phyloP scores from a whole-genome alignment of 2,329 filamentous ascomycete genomes.

The Fusarium keratoplasticum region DNA sequence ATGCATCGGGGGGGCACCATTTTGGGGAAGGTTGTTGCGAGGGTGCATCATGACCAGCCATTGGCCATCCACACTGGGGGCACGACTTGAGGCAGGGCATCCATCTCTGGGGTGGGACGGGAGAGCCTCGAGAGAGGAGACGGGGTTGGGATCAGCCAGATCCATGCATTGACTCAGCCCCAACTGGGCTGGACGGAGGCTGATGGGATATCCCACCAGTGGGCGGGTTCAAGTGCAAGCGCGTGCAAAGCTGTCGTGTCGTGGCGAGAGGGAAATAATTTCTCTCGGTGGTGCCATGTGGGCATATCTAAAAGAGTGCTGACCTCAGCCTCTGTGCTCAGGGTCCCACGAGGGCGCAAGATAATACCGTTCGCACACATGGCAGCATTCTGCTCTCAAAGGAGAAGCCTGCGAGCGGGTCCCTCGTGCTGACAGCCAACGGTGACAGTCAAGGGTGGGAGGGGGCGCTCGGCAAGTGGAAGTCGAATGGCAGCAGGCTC shows the following conservation, averaged over 20 bases:
- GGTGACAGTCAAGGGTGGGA: not conserved
- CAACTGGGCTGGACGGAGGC: conserved; percentile 11
- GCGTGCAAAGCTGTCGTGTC: not conserved
- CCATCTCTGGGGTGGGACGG: conserved; percentile 7
- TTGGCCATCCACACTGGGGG: conserved; percentile 19
- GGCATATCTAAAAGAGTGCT: conserved; percentile 23
- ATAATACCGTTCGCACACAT: conserved; percentile 17
- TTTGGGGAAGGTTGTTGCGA: conserved; percentile 27
- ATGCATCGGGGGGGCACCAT: conserved; percentile 18
- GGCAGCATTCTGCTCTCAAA: not conserved
- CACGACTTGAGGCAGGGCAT: conserved; percentile 19
- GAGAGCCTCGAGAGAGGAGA: not conserved
- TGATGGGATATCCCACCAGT: conserved; percentile 11
- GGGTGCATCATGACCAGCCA: conserved; percentile 15
- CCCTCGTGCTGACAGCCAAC: not conserved
- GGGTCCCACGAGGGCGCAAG: not conserved
- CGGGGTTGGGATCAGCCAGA: conserved; percentile 10
- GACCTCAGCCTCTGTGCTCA: conserved; percentile 23
- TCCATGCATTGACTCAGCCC: conserved; percentile 28
- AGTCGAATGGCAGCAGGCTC: conserved; percentile 7
- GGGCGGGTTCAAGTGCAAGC: not conserved
- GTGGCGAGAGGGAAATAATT: conserved; percentile 4
- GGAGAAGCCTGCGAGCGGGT: not conserved
- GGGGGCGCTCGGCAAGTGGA: conserved; percentile 5
- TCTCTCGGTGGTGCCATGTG: conserved; percentile 17